Conservation (phyloP, 306 rosid genomes). For the Vigna trinervia region DNA sequence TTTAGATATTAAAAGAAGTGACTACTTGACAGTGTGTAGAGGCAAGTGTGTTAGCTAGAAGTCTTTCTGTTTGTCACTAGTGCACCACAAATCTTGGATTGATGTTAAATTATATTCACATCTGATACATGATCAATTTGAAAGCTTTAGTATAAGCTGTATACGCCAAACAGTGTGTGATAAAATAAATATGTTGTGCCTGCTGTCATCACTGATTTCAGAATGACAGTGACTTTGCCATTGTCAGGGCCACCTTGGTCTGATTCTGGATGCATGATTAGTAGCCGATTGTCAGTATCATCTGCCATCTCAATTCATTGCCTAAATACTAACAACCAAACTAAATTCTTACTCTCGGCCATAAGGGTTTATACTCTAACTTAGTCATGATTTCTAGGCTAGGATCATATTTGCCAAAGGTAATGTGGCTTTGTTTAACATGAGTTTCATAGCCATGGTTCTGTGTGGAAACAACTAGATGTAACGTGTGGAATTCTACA, state of each 20-base stretch:
- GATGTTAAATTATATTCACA: slow-evolving; percentile 9
- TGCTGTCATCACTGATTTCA: not conserved
- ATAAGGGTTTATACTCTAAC: not conserved
- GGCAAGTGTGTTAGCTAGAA: not conserved
- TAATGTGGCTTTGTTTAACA: slow-evolving; percentile 15
- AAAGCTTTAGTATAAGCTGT: slow-evolving; percentile 7
- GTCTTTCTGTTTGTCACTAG: not conserved
- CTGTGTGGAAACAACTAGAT: slow-evolving; percentile 16
- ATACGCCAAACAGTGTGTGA: not conserved
- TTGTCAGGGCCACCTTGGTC: not conserved
- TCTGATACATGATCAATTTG: not conserved
- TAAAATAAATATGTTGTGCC: not conserved
- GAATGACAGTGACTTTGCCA: not conserved
- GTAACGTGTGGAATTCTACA: not conserved
- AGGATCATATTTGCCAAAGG: slow-evolving; percentile 10
- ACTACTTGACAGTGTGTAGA: not conserved
- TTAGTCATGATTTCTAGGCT: not conserved
- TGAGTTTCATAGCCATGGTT: slow-evolving; percentile 12
- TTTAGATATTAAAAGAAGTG: slow-evolving; percentile 3
- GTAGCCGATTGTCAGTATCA: not conserved
- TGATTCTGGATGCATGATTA: slow-evolving; percentile 23
- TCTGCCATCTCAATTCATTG: not conserved
- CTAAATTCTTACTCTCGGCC: not conserved
- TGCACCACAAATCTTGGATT: not conserved
- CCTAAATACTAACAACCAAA: slow-evolving; percentile 6